A percentile compares a stretch with the other conserved stretches of the same genome.
These are phyloP conservation scores for Psilocybe azurescens DNA, from an alignment of 768 basidiomycete species.

Conservation along the genomic window DNA sequence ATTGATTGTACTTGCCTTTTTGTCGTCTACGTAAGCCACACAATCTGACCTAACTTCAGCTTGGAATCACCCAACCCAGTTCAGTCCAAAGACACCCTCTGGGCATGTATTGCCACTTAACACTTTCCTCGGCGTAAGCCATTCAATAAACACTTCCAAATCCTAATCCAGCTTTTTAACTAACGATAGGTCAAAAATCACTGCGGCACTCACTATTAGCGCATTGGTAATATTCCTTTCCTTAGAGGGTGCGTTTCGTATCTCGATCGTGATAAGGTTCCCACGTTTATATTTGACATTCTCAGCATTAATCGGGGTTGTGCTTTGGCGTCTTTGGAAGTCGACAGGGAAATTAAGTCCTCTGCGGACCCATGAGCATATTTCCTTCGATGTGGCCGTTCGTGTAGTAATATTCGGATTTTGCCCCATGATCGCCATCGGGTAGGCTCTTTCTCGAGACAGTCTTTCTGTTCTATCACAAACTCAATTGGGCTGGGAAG, in stretches of 20 bases:
- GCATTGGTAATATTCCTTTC: neutral
- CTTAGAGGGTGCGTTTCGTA: neutral
- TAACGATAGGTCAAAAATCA: neutral
- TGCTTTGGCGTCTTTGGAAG: slow-evolving; percentile 5
- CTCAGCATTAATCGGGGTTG: neutral
- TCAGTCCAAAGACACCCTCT: slow-evolving; percentile 14
- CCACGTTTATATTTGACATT: neutral
- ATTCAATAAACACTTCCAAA: neutral
- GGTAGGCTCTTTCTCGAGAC: neutral
- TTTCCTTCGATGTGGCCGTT: slow-evolving; percentile 1
- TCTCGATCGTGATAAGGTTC: neutral
- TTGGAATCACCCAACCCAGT: slow-evolving; percentile 11
- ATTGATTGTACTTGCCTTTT: slow-evolving; percentile 2
- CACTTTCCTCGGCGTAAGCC: slow-evolving; percentile 3
- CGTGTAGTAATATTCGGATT: slow-evolving; percentile 9
- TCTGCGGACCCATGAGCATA: neutral
- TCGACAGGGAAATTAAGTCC: slow-evolving; percentile 4
- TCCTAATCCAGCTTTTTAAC: neutral
- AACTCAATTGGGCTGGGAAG: neutral
- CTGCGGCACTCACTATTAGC: slow-evolving; percentile 1
- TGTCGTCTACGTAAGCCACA: neutral
- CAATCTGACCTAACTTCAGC: neutral
- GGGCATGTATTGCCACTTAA: slow-evolving; percentile 23
- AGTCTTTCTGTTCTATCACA: neutral
- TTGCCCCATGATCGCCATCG: slow-evolving; percentile 6